Base-by-base conservation (phyloP, 2,329 filamentous ascomycete species). In the Neobulgaria alba region DNA sequence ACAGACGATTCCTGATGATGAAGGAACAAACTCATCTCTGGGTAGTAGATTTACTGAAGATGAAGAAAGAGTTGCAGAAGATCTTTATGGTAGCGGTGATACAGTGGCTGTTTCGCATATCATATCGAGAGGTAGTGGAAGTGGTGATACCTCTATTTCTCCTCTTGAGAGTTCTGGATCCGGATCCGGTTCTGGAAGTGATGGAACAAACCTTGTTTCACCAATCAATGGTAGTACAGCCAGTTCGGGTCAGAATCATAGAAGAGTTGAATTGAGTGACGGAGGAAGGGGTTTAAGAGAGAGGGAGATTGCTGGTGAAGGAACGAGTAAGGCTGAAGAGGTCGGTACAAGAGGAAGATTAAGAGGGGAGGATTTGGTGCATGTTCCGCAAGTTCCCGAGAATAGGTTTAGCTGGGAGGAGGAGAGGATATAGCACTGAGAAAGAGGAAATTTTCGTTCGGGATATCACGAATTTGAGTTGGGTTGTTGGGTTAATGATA, bases 1-100 rank as follows among this genome's bases (percentile, higher is more conserved):
- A 16, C 44, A 50, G 15, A 52, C 52, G 12, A 37, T 56, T 2
- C 50, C 52, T 26, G 23, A 39, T 8, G 36, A 48, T 17, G 36
- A 44, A 18, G 57, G 41, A 10, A 45, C 43, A 14, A 37, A 49
- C 39, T 51, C 46, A 42, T 76, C 71, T 2, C 55, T 77, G 5
- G 72, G 73, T 15, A 77, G 73, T 54, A 74, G 77, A 42, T 77
- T 67, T 49, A 77, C 73, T 0, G 66, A 73, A 8, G 68, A 76
- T 17, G 70, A 77, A 46, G 18, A 39, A 33, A 17, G 30, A 5
- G 68, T 71, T 44, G 33, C 33, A 2, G n/a, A n/a, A n/a, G 46
- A 51, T 42, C 30, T 49, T 1, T 49, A 51, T 29, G 37, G 36
- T 5, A 41, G 43, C 18, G 36, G 36, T 5, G 33, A 34, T 14